These are phyloP conservation scores for Cutaneotrichosporon dermatis DNA, from an alignment of 1,284 basidiomycete genomes.

Conservation along the genomic window DNA sequence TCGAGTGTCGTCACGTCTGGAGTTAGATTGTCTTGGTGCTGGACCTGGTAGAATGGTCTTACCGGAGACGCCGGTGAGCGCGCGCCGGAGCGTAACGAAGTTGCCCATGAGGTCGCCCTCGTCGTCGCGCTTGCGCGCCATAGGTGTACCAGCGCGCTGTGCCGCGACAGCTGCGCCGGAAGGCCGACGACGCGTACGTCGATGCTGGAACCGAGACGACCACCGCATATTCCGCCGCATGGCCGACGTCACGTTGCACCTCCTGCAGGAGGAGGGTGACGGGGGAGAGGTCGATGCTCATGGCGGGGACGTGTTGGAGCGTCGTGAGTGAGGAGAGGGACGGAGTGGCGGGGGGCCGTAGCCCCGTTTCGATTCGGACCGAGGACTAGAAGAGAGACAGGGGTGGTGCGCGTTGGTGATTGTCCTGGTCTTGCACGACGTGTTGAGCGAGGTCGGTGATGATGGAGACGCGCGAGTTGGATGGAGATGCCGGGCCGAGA, in stretches of 20 bases:
- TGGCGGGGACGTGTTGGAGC: neutral
- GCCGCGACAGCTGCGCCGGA: constrained; percentile 26
- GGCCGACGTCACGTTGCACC: constrained; percentile 84
- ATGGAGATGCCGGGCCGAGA: neutral
- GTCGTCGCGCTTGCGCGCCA: constrained; percentile 19
- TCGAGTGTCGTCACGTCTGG: constrained; percentile 61
- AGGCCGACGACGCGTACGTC: constrained; percentile 26
- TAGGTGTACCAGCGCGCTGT: constrained; percentile 1
- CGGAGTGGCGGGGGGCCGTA: neutral
- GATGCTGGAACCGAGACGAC: constrained; percentile 54
- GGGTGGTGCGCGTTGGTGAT: neutral
- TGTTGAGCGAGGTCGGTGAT: neutral
- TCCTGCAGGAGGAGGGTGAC: constrained; percentile 55
- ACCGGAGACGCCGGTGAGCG: constrained; percentile 70
- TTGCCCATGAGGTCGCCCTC: constrained; percentile 74
- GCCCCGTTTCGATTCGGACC: neutral
- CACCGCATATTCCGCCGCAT: constrained; percentile 97
- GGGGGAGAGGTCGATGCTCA: constrained; percentile 37
- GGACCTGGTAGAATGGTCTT: constrained; percentile 36
- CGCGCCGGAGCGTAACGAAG: constrained; percentile 79
- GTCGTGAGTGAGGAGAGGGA: neutral
- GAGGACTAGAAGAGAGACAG: neutral
- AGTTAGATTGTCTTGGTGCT: constrained; percentile 42
- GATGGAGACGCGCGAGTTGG: neutral
- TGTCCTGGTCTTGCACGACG: neutral